Conservation (phyloP, 352 stramenopile species). For the Phytopythium litorale region DNA sequence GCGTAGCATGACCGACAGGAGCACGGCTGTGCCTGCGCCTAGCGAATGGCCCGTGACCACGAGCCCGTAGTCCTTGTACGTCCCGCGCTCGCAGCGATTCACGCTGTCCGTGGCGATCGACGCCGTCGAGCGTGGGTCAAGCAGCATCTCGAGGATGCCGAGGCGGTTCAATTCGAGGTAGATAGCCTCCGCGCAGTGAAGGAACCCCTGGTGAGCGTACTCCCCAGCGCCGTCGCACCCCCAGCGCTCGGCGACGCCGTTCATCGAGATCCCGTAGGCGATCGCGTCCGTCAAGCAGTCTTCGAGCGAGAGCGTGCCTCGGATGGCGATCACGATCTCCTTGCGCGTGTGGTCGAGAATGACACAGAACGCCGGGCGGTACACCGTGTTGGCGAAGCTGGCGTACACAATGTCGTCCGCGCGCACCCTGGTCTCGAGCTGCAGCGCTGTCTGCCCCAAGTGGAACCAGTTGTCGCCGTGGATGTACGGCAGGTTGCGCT, state of each 20-base stretch:
- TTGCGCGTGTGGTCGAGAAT: slow-evolving; percentile 69
- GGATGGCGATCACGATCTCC: slow-evolving; percentile 78
- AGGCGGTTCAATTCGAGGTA: slow-evolving; percentile 74
- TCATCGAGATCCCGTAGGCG: slow-evolving; percentile 74
- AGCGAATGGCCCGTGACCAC: slow-evolving; percentile 83
- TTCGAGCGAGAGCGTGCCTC: slow-evolving; percentile 82
- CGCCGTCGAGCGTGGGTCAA: slow-evolving; percentile 50
- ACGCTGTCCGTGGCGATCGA: slow-evolving; percentile 45
- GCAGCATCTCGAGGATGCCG: slow-evolving; percentile 82
- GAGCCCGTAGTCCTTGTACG: slow-evolving; percentile 70
- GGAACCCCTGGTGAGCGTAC: slow-evolving; percentile 80
- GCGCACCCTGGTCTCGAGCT: slow-evolving; percentile 66
- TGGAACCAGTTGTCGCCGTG: slow-evolving; percentile 87
- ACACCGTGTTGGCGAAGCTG: slow-evolving; percentile 78
- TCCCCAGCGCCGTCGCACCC: slow-evolving; percentile 66
- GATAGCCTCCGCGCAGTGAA: slow-evolving; percentile 69
- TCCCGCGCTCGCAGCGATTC: slow-evolving; percentile 54
- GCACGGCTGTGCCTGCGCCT: slow-evolving; percentile 62
- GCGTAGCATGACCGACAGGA: slow-evolving; percentile 74
- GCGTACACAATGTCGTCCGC: slow-evolving; percentile 79
- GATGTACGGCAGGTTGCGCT: slow-evolving; percentile 54
- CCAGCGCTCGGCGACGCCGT: slow-evolving; percentile 60
- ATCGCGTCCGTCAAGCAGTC: slow-evolving; percentile 86
- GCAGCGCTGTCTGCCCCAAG: slow-evolving; percentile 68
- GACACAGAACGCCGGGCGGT: slow-evolving; percentile 77